Base-by-base conservation (phyloP, 805 yeast species). In the Cyberlindnera bimundalis region DNA sequence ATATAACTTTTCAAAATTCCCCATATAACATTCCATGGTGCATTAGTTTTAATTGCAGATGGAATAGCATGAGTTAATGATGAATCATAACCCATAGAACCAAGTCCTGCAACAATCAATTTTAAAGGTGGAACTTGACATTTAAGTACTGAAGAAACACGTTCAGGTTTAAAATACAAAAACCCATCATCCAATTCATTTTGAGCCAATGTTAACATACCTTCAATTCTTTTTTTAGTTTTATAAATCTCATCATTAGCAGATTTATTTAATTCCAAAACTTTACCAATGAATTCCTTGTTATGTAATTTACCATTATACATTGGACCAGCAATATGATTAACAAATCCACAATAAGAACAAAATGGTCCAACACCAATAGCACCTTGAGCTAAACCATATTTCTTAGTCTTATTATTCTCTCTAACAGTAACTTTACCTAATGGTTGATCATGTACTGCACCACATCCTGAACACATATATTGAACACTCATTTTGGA, bases 291-390 rank as follows among this genome's bases (percentile, higher is more conserved):
- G 54, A 91, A 93, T 15, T 73, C 77, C 19, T 61, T 58, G 56
- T 83, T 74, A 56, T 91, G 98, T 42, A 93, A 62, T 6, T 73
- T 68, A 0, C 89, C 95, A 10, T 80, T 89, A 85, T 96, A 93
- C 96, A 93, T 85, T 45, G 99, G 99, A 4, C 99, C 99, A 7
- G 91, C 89, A 26, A 93, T 59, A 58, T 86, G 95, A 60, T 77
- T 76, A 2, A 77, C 72, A 43, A 68, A 72, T 1, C 75, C 81
- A 66, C 99, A 93, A 60, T 71, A 80, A 20, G 70, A 57, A 65
- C 99, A 93, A 30, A 68, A 58, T 8, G 73, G 63, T 10, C 80
- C 77, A 2, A 80, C 45, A 15, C 40, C 72, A 3, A 79, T 73
- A 0, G 82, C 81, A 4, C 84, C 85, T 47, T 72, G 76, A 1